Evolutionary conservation across 2,329 filamentous ascomycete species (phyloP).

Genomic region (Colletotrichum lindemuthianum): DNA sequence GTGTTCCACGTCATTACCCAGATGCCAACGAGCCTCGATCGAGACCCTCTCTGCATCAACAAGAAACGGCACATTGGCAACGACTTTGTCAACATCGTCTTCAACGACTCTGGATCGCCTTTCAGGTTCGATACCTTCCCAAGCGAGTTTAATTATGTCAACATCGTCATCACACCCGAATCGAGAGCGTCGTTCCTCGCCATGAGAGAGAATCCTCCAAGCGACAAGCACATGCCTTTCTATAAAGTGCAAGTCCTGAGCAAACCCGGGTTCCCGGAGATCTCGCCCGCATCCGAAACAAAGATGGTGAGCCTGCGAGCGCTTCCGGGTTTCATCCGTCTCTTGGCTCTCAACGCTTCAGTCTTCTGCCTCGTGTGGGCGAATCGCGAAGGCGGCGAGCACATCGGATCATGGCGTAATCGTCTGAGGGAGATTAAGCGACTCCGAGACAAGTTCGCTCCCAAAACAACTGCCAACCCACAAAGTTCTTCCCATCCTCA

Average conservation of each 20-base stretch:
- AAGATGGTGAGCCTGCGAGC: slow-evolving; percentile 89
- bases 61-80: slow-evolving; percentile 98
- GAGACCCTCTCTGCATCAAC: slow-evolving; percentile 78
- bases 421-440: slow-evolving; percentile 86
- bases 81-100: slow-evolving; percentile 97
- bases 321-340: slow-evolving; percentile 84
- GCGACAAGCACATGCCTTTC: slow-evolving; percentile 63
- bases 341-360: slow-evolving; percentile 90
- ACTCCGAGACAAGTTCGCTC: slow-evolving; percentile 75
- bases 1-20: slow-evolving; percentile 96
- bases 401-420: slow-evolving; percentile 89
- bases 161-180: slow-evolving; percentile 93
- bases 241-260: slow-evolving; percentile 92
- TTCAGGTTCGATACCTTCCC: slow-evolving; percentile 94
- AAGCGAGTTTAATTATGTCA: slow-evolving; percentile 95
- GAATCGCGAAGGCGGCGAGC: slow-evolving; percentile 78
- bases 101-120: slow-evolving; percentile 92
- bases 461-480: slow-evolving; percentile 52
- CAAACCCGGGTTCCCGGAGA: slow-evolving; percentile 87
- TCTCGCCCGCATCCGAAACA: slow-evolving; percentile 87
- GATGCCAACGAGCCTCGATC: slow-evolving; percentile 89
- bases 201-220: slow-evolving; percentile 56
- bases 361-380: slow-evolving; percentile 95
- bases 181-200: slow-evolving; percentile 81
- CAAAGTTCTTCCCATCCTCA: slow-evolving; percentile 35